Base-by-base conservation (phyloP, 305 asterid genomes). In the Solanum hybrid region DNA sequence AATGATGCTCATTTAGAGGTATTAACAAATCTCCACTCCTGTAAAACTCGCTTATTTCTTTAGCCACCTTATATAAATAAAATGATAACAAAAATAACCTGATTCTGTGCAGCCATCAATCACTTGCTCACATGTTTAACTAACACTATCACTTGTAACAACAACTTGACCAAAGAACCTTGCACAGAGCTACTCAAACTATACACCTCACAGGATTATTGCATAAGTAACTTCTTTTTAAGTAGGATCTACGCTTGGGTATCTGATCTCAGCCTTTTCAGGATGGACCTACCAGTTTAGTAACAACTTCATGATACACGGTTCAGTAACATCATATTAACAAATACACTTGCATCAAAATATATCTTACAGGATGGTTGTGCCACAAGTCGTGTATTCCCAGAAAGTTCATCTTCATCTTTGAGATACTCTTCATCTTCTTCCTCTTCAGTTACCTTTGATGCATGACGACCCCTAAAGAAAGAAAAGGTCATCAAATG, bases 381-480 rank as follows among this genome's bases (percentile, higher is more conserved):
- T 51, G 93, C 95, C 93, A 97, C 87, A 24, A 98, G 96, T 86
- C 99, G 95, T 31, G 99, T 98, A 91, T 93, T 95, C 93, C 96
- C 99, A 90, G 98, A 91, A 78, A 93, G 92, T 26, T 91, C 94
- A 82, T 90, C 94, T 91, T 95, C 99, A 92, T 97, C 99, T 92
- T 96, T 98, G 90, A 98, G 98, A 90, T 93, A 98, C 90, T 94
- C 99, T 89, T 96, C 98, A 90, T 98, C 99, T 93, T 98, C 99
- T 93, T 98, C 99, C 93, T 98, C 98, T 94, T 97, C 99, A 87
- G 99, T 97, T 88, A 95, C 46, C 95, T 97, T 97, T 11, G 99
- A 97, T 82, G 98, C 98, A 93, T 98, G 99, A 90, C 99, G 99
- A 66, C 99, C 99, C 93, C 99, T 98, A 34, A 22, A 89, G 91